Evolutionary conservation across 805 yeast species (phyloP), one percentile per base, ranked within the genome.

Genomic region (Tetrapisispora nanseiensis): DNA sequence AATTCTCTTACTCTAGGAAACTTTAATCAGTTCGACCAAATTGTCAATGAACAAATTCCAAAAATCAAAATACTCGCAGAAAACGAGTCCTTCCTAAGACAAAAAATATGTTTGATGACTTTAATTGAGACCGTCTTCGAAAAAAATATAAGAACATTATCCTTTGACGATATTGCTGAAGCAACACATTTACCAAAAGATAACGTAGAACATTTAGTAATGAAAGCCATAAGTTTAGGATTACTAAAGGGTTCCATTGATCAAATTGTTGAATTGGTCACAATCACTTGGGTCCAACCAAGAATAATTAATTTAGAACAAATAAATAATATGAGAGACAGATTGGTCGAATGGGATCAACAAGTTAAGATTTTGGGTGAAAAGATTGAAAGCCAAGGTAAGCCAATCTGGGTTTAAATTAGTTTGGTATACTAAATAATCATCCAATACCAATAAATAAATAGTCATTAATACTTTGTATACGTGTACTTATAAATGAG

Each of bases 231-330:
- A 48, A 78, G 92, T 49, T 68, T 92, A 44, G 85, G 84, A 15
- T 71, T 92, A 51, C 73, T 92, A 56, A 78, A 78, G 62, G 98
- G 98, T n/a, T 71, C 76, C 40, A 90, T 92, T 52, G 95, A 92
- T 61, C 95, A 92, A 67, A 85, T 87, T 33, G 75, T 76, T 39
- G 76, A 81, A 61, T 68, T 81, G 12, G 83, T 92, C 43, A 78
- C 82, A 27, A 79, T 92, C 37, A 78, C 83, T 22, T 92, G 98
- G 98, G 81, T 90, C 47, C 97, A 92, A 70, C 97, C 98, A 45
- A 75, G 97, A 56, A 85, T 87, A 42, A 81, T 92, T 73, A 86
- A 86, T 56, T 71, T 70, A 48, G 76, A 75, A 34, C 98, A 92
- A 69, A 82, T 90, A 45, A 74, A 71, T 44, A 71, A 72, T 34